These are phyloP conservation scores for Thermothelomyces thermophilus DNA, from an alignment of 2,329 filamentous ascomycete species.

Conservation along the genomic window DNA sequence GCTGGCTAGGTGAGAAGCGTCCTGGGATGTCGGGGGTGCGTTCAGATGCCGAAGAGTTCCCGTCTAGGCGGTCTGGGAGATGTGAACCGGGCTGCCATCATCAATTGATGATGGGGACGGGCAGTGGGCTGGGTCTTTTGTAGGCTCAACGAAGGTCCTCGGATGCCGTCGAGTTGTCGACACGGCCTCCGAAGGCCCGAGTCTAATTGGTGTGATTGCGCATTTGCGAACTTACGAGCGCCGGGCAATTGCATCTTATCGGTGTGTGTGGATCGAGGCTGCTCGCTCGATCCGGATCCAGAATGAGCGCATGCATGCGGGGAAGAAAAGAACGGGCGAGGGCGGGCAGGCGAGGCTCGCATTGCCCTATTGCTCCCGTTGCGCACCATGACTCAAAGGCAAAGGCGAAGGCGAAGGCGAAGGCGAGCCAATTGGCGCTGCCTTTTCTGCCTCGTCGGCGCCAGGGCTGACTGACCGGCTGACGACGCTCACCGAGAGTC, in stretches of 20 bases:
- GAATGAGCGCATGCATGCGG: no score
- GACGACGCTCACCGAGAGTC: constrained; percentile 19
- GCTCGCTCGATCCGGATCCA: not conserved
- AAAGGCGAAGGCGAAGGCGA: no score
- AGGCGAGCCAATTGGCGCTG: constrained; percentile 12
- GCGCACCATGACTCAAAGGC: constrained; percentile 20
- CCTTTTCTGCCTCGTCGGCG: constrained; percentile 4
- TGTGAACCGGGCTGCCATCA: no score
- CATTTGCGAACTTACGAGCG: no score
- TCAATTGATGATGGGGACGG: no score
- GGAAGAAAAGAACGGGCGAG: constrained; percentile 4
- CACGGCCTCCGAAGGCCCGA: no score
- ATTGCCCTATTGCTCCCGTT: not conserved
- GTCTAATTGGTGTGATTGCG: no score
- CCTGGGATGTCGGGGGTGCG: no score
- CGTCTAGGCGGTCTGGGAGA: no score
- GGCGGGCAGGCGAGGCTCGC: constrained; percentile 4
- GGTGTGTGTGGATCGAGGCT: not conserved
- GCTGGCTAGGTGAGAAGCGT: not conserved
- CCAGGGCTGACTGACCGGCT: constrained; percentile 18
- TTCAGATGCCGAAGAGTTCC: not conserved
- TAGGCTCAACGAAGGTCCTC: no score
- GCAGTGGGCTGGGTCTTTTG: no score
- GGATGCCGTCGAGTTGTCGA: no score
- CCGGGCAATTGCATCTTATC: constrained; percentile 7